phyloP scores from a whole-genome alignment of 495 filamentous ascomycete species.

The Lasiosphaeria ovina region DNA sequence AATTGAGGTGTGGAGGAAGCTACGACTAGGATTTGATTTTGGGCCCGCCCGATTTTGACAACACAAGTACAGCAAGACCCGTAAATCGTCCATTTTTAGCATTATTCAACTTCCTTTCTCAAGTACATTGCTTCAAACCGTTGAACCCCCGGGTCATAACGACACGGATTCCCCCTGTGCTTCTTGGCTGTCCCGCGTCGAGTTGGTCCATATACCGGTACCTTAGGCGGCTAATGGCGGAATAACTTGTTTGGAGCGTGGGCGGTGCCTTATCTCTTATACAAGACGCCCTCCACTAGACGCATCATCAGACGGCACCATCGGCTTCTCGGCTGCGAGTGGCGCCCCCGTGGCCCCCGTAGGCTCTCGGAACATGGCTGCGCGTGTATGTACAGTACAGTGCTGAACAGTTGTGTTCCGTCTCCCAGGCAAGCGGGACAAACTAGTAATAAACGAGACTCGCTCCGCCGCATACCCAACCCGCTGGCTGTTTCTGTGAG shows the following conservation, averaged over 20 bases:
- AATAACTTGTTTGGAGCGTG: not conserved
- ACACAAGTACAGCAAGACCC: not conserved
- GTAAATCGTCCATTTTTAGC: not conserved
- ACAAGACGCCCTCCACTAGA: not conserved
- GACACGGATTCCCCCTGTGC: not conserved
- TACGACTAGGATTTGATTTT: too few relatives aligned
- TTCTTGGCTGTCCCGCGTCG: too few relatives aligned
- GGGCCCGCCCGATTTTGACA: too few relatives aligned
- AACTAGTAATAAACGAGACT: not conserved
- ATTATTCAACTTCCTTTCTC: not conserved
- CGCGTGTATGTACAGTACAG: not conserved
- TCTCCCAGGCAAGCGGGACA: conserved; percentile 1
- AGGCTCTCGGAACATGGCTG: too few relatives aligned
- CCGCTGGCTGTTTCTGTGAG: not conserved
- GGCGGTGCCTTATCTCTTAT: not conserved
- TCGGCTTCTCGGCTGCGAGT: not conserved
- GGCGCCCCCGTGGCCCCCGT: too few relatives aligned
- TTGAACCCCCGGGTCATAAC: not conserved
- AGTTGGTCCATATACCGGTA: not conserved
- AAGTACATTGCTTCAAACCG: not conserved
- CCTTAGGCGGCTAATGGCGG: not conserved
- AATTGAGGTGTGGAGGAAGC: too few relatives aligned
- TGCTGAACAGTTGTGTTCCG: not conserved
- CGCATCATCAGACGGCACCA: not conserved
- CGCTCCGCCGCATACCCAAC: not conserved